Evolutionary conservation across 2,329 filamentous ascomycete species (phyloP), one percentile per base, ranked within the genome.

Genomic region (Alternaria dauci): DNA sequence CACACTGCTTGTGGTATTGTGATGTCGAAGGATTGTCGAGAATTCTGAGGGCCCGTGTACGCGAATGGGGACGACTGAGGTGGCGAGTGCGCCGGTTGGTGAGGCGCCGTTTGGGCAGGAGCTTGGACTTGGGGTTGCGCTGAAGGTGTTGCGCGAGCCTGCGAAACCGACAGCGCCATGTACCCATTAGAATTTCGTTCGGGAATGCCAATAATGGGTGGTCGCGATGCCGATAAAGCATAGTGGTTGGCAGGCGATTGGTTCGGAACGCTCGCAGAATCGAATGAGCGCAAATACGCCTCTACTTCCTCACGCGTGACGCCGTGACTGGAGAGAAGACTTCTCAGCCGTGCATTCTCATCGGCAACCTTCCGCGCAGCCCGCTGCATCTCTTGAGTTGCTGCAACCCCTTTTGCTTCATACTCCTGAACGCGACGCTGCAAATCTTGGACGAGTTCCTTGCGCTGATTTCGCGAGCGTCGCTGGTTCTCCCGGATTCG

Each of bases 401-500:
- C 90, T 68, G 88, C 83, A 43, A 90, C 82, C 11, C 90, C 89
- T 34, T 85, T 80, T 23, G 83, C 80, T 76, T 92, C 88, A 73
- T 85, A 91, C 46, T 82, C 77, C 36, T 87, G 84, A 60, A 89
- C 80, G 56, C 86, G 86, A 55, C 83, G 79, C 76, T 92, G 89
- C 26, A 92, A 83, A 51, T 89, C 87, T 62, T 87, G 81, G 51
- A 92, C 79, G 71, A 92, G 91, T 72, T 91, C 89, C 79, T 89
- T 90, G 66, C 88, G 85, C 30, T 89, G 85, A 30, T 88, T 88
- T 39, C 91, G 87, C 12, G 88, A 91, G 62, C 90, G 87, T 52
- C 91, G 84, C 74, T 93, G 91, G 71, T 93, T 93, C 68, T 93
- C 89, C 62, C 90, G 86, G 65, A 92, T 88, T 62, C 90, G 88